Percentiles rank a stretch among this genome's conserved stretches.
phyloP scores from a whole-genome alignment of 2,329 filamentous ascomycete species.

The Clonostachys rosea region DNA sequence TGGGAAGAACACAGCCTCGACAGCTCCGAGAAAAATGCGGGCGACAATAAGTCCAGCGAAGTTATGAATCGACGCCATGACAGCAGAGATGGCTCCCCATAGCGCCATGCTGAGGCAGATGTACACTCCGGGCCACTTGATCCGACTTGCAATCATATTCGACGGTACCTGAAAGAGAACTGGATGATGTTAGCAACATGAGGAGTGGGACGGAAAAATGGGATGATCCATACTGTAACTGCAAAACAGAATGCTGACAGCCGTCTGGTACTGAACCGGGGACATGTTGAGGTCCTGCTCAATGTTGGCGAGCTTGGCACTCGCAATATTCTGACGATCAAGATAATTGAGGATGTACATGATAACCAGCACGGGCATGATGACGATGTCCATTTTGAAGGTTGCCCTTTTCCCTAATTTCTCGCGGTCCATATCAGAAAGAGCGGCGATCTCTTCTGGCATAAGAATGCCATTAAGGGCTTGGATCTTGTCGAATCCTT shows the following conservation, averaged over 20 bases:
- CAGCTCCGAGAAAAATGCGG: slow-evolving; percentile 8
- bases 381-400: slow-evolving; percentile 54
- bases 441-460: slow-evolving; percentile 10
- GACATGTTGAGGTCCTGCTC: slow-evolving; percentile 49
- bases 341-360: slow-evolving; percentile 75
- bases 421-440: slow-evolving; percentile 8
- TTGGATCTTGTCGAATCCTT: too few species aligned
- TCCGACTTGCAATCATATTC: slow-evolving; percentile 53
- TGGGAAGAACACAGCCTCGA: slow-evolving; percentile 15
- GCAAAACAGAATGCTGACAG: slow-evolving; percentile 37
- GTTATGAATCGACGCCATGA: slow-evolving; percentile 44
- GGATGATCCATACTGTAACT: slow-evolving; percentile 19
- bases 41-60: slow-evolving; percentile 32
- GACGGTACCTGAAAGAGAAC: slow-evolving; percentile 58
- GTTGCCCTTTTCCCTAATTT: slow-evolving; percentile 7
- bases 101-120: slow-evolving; percentile 47
- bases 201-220: not conserved
- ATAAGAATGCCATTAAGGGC: slow-evolving; percentile 1
- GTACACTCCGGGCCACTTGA: slow-evolving; percentile 45
- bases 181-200: slow-evolving; percentile 25
- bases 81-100: slow-evolving; percentile 57
- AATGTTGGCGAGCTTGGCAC: slow-evolving; percentile 60
- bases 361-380: slow-evolving; percentile 62
- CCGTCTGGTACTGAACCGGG: slow-evolving; percentile 58
- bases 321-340: slow-evolving; percentile 64